Evolutionary conservation across 306 rosid species (phyloP), one percentile per base, ranked within the genome.

Genomic region (Cotoneaster glaucophyllus): DNA sequence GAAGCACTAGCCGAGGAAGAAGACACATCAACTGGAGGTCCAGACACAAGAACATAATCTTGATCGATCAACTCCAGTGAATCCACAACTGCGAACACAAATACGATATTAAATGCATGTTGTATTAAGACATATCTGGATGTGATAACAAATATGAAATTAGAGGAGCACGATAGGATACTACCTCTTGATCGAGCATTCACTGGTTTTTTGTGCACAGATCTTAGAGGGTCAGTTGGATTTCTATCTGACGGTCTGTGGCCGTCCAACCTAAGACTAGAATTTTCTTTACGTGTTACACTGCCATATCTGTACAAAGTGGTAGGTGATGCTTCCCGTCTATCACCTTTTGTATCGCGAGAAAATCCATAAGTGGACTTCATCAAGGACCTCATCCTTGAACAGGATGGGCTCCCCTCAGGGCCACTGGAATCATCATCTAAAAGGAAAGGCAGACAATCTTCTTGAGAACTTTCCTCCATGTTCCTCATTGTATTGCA

Each of bases 31-130:
- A 89, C 76, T 39, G 96, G 89, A 70, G 91, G 89, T 13, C 97
- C 99, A 76, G 93, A 87, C 67, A 96, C 99, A 62, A 96, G 86
- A 79, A 96, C 98, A 86, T 96, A 96, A 81, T 96, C 99, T 89
- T 93, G 99, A 86, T 90, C 99, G 70, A 91, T 89, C 75, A 85
- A 86, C 75, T 89, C 96, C 56, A 88, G 82, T 2, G 96, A 85
- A 82, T 96, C 98, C 6, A 78, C 74, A 79, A 88, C 98, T 89
- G 91, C 70, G 34, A 73, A 86, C 59, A 79, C 67, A 79, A 80
- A 71, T 62, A 80, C 39, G 70, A 84, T 28, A 67, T 54, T 78
- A 63, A 58, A 64, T 41, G 66, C 66, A 22, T 25, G 37, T 75
- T 68, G 32, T 41, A 28, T 50, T 74, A 78, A 75, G 69, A 77